Conservation (phyloP, 2,329 filamentous ascomycete genomes). For the Aureobasidium mangrovei region DNA sequence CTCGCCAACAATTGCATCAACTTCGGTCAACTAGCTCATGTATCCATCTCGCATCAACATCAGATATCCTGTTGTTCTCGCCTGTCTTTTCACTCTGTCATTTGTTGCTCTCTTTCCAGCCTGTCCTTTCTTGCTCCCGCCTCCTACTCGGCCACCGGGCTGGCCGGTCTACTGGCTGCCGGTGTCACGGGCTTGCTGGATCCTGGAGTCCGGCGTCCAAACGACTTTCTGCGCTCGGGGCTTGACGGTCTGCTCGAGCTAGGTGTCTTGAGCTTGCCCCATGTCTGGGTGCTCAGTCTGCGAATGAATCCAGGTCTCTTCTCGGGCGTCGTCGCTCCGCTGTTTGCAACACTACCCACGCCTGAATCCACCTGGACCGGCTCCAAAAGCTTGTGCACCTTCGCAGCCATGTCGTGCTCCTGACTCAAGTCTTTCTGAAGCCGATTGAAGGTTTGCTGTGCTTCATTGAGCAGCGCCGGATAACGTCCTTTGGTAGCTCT, state of each 20-base stretch:
- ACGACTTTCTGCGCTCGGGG: neutral
- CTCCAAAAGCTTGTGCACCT: slow-evolving; percentile 8
- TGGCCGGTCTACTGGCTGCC: slow-evolving; percentile 9
- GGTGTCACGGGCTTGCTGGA: slow-evolving; percentile 4
- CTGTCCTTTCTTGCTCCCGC: neutral
- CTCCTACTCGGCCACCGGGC: neutral
- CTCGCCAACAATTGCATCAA: no score
- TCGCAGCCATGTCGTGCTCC: slow-evolving; percentile 6
- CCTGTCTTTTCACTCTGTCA: neutral
- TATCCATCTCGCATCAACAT: slow-evolving; percentile 4
- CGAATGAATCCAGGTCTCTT: slow-evolving; percentile 13
- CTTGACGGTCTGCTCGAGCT: neutral
- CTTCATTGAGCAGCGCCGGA: slow-evolving; percentile 1
- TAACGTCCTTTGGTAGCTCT: slow-evolving; percentile 13
- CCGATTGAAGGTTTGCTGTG: slow-evolving; percentile 1
- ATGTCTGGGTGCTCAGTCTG: slow-evolving; percentile 12
- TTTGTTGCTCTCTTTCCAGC: slow-evolving; percentile 1
- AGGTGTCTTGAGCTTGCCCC: slow-evolving; percentile 11
- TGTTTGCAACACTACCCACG: neutral
- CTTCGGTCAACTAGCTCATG: neutral
- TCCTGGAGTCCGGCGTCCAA: slow-evolving; percentile 4
- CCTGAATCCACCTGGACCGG: slow-evolving; percentile 4
- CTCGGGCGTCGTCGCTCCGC: slow-evolving; percentile 5
- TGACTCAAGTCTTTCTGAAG: slow-evolving; percentile 2
- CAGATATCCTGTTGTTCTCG: neutral